These are phyloP conservation scores for Camellia sinensis DNA, from an alignment of 148 eudicot genomes.

Conservation along the genomic window DNA sequence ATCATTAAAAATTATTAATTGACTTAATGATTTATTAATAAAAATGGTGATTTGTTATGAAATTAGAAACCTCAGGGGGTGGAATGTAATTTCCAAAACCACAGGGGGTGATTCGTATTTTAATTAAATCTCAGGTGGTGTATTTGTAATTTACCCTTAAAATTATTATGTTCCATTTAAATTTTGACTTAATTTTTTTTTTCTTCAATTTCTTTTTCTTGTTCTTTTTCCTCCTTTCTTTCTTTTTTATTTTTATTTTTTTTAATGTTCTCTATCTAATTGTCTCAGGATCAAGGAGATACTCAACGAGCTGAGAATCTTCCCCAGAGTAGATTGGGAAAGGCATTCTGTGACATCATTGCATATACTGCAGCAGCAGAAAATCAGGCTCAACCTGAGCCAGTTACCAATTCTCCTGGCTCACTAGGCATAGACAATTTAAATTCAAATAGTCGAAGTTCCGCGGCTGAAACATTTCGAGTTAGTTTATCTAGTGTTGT, in stretches of 20 bases:
- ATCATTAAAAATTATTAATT: too few species aligned
- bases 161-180: neutral
- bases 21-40: too few species aligned
- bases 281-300: slow-evolving; percentile 57
- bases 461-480: slow-evolving; percentile 60
- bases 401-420: slow-evolving; percentile 27
- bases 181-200: slow-evolving; percentile 8
- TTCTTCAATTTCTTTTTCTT: neutral
- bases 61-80: too few species aligned
- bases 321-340: slow-evolving; percentile 67
- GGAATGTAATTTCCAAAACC: too few species aligned
- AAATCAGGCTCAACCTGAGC: slow-evolving; percentile 38
- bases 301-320: slow-evolving; percentile 34
- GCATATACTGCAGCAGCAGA: slow-evolving; percentile 52
- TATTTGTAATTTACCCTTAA: neutral
- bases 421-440: slow-evolving; percentile 40
- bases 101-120: too few species aligned
- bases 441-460: slow-evolving; percentile 46
- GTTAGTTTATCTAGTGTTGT: slow-evolving; percentile 78
- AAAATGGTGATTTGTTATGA: too few species aligned
- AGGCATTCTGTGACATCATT: slow-evolving; percentile 70
- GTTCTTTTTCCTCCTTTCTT: neutral
- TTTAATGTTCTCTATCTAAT: neutral
- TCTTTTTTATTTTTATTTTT: neutral
- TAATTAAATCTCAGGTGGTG: too few species aligned